These are phyloP conservation scores for Aspergillus nanangensis DNA, from an alignment of 495 filamentous ascomycete species.

Conservation along the genomic window DNA sequence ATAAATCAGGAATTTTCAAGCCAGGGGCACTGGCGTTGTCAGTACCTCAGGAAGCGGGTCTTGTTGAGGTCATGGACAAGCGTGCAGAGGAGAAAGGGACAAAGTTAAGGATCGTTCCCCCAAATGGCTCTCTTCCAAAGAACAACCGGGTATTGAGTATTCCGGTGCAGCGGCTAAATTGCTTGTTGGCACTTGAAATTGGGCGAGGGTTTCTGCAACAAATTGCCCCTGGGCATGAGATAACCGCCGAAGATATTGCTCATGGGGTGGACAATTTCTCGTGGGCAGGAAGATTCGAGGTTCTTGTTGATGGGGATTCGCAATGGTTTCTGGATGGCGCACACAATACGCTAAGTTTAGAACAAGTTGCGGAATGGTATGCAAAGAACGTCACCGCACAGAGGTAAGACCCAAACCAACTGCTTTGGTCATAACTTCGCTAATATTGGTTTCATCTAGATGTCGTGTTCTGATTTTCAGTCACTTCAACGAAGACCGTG, in stretches of 20 bases:
- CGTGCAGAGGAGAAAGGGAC: constrained; percentile 62
- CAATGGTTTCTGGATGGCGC: constrained; percentile 47
- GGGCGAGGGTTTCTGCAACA: constrained; percentile 16
- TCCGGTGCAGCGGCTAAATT: constrained; percentile 36
- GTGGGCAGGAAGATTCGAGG: constrained; percentile 44
- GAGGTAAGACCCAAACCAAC: too few relatives aligned
- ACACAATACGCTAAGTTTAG: constrained; percentile 44
- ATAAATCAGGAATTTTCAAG: constrained; percentile 86
- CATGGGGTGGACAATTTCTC: constrained; percentile 32
- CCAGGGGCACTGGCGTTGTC: constrained; percentile 60
- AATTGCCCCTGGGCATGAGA: constrained; percentile 13
- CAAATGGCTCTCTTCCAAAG: constrained; percentile 40
- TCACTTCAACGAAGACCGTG: constrained; percentile 36
- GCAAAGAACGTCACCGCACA: constrained; percentile 9
- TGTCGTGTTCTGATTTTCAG: constrained; percentile 33
- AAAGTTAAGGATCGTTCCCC: constrained; percentile 47
- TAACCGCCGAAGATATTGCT: constrained; percentile 20
- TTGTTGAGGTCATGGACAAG: constrained; percentile 52
- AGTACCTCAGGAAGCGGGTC: constrained; percentile 52
- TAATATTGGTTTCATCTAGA: neutral
- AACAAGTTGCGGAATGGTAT: constrained; percentile 40
- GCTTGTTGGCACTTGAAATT: constrained; percentile 33
- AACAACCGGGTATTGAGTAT: constrained; percentile 20
- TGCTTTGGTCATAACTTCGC: neutral
- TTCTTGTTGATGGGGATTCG: constrained; percentile 19